These are phyloP conservation scores for Paecilomyces fulvus DNA, from an alignment of 2,329 filamentous ascomycete species.

Conservation along the genomic window DNA sequence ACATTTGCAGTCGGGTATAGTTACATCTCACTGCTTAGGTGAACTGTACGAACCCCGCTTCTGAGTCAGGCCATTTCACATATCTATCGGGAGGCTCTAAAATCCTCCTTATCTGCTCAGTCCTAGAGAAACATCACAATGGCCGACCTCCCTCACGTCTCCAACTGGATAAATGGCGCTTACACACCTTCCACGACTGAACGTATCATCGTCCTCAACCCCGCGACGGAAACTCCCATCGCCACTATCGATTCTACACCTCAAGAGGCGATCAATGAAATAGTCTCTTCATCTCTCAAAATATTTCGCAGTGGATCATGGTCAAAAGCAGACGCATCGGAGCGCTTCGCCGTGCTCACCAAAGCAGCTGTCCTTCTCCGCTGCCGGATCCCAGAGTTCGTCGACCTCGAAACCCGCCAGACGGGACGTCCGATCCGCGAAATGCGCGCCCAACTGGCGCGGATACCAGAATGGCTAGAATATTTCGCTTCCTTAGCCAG, in stretches of 20 bases:
- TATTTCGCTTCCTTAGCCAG: slow-evolving; percentile 62
- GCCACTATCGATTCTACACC: slow-evolving; percentile 47
- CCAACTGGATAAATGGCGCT: slow-evolving; percentile 23
- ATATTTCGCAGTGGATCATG: slow-evolving; percentile 46
- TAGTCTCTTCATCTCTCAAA: slow-evolving; percentile 30
- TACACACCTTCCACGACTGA: slow-evolving; percentile 9
- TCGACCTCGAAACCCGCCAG: slow-evolving; percentile 57
- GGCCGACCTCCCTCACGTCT: slow-evolving; percentile 13
- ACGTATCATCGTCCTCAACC: slow-evolving; percentile 19
- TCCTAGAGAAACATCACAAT: slow-evolving; percentile 1
- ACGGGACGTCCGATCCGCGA: slow-evolving; percentile 62
- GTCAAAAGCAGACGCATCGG: slow-evolving; percentile 49
- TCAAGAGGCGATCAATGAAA: slow-evolving; percentile 44
- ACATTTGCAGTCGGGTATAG: too few species aligned
- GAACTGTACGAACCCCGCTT: not conserved
- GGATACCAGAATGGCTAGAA: slow-evolving; percentile 53
- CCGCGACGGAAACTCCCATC: slow-evolving; percentile 20
- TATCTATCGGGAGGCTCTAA: too few species aligned
- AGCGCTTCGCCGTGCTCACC: slow-evolving; percentile 55
- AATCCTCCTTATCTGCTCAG: too few species aligned
- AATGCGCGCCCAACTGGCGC: slow-evolving; percentile 60
- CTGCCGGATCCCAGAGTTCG: slow-evolving; percentile 46
- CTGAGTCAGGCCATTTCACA: not conserved
- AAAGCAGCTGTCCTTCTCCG: slow-evolving; percentile 49
- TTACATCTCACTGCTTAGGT: too few species aligned